Conservation (phyloP, 1,284 basidiomycete genomes). For the Fomitopsis palustris region DNA sequence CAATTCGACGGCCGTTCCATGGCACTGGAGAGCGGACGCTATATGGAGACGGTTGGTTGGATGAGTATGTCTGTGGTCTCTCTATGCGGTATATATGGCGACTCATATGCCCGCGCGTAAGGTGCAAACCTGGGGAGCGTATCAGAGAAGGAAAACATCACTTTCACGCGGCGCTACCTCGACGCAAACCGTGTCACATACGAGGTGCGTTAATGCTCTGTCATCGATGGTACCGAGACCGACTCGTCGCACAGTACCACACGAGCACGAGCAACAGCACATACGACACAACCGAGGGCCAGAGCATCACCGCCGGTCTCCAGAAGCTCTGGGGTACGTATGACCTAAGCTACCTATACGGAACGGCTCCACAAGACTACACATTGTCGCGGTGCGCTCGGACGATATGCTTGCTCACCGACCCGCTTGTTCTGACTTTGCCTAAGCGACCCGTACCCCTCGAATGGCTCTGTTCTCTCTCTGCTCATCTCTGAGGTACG, state of each 20-base stretch:
- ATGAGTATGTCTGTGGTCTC: neutral
- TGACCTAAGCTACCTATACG: slow-evolving; percentile 53
- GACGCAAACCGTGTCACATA: slow-evolving; percentile 75
- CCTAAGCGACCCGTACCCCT: slow-evolving; percentile 58
- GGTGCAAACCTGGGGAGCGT: slow-evolving; percentile 47
- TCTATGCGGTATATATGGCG: neutral
- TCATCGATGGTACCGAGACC: neutral
- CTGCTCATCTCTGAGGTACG: slow-evolving; percentile 56
- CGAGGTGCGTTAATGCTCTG: slow-evolving; percentile 37
- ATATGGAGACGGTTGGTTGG: slow-evolving; percentile 83
- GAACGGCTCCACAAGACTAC: slow-evolving; percentile 72
- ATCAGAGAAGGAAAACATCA: slow-evolving; percentile 44
- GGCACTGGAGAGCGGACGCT: slow-evolving; percentile 77
- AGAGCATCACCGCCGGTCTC: slow-evolving; percentile 52
- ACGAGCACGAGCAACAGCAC: slow-evolving; percentile 37
- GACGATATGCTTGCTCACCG: neutral
- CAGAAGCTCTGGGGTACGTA: slow-evolving; percentile 48
- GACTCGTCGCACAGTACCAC: slow-evolving; percentile 46
- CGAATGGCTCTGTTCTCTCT: slow-evolving; percentile 58
- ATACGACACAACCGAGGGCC: slow-evolving; percentile 57
- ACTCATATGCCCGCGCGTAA: slow-evolving; percentile 19
- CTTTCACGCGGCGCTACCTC: slow-evolving; percentile 67
- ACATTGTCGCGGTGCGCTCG: slow-evolving; percentile 51
- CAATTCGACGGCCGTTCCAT: slow-evolving; percentile 64
- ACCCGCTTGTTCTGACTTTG: neutral